Evolutionary conservation across 495 filamentous ascomycete species (phyloP), one percentile per base, ranked within the genome.

Genomic region (Lophiotrema nucula): DNA sequence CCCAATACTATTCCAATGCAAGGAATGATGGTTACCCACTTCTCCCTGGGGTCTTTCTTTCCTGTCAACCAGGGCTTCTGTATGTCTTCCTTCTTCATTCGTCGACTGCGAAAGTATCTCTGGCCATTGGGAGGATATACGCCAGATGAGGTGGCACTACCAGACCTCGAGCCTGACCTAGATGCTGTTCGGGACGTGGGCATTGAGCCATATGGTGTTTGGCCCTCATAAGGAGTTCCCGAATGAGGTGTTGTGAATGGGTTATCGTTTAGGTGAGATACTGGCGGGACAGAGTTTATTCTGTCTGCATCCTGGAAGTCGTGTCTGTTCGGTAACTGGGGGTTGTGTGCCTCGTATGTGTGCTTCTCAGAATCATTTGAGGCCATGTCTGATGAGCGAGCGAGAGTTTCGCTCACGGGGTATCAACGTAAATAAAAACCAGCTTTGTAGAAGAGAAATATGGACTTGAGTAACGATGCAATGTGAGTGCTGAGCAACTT

Each of bases 21-120:
- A 2, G 88, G 88, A 26, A 92, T 80, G 53, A 92, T 89, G 19
- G 84, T 89, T 3, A 88, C 84, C 89, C 88, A 92, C 75, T 90
- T 91, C 77, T 91, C 86, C 67, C 80, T 84, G 3, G 88, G 85
- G 66, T 92, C 87, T 48, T 77, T 81, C 60, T 82, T 80, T 18
- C 75, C 69, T 15, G 8, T 35, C 27, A 82, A 66, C 88, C 88
- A 92, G 18, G 88, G 85, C 68, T 84, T 81, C 59, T 89, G 80
- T 15, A 86, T 69, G 35, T 87, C 81, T 35, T 81, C 85, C 69
- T 88, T 87, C 68, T 79, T 80, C 31, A 92, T 74, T 54, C 88
- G 73, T 38, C 88, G 75, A 12, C 88, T 90, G 69, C 85, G 86
- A 70, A 92, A 92, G 69, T 88, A 92, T 60, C 79, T 67, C 12